phyloP scores from a whole-genome alignment of 116 monocot genomes.

The Cymodocea nodosa region DNA sequence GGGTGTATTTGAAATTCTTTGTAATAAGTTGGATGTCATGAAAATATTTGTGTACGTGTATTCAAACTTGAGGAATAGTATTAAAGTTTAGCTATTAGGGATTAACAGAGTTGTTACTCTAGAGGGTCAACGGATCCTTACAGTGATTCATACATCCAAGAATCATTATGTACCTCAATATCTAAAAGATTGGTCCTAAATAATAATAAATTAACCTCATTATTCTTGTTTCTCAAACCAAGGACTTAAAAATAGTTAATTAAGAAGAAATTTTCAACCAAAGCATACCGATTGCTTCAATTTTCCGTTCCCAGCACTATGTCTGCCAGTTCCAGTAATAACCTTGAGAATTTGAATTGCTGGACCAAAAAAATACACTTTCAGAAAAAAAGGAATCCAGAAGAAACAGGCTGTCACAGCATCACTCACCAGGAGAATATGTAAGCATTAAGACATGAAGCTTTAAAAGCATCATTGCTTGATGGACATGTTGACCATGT shows the following conservation, averaged over 20 bases:
- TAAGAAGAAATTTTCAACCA: neutral
- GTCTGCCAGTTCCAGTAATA: conserved; percentile 81
- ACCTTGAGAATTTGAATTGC: conserved; percentile 86
- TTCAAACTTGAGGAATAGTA: too few relatives aligned
- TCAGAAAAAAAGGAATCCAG: neutral
- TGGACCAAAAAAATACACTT: conserved; percentile 13
- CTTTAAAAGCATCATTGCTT: conserved; percentile 73
- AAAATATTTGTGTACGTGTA: too few relatives aligned
- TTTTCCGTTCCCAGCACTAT: conserved; percentile 60
- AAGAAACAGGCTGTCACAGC: neutral
- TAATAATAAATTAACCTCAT: neutral
- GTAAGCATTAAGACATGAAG: conserved; percentile 62
- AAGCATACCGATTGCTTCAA: conserved; percentile 56
- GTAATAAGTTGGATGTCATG: too few relatives aligned
- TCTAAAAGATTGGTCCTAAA: too few relatives aligned
- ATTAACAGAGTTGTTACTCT: too few relatives aligned
- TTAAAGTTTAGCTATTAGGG: too few relatives aligned
- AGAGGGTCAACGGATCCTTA: too few relatives aligned
- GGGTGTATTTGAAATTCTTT: too few relatives aligned
- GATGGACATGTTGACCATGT: conserved; percentile 91
- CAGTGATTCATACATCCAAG: too few relatives aligned
- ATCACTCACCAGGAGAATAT: conserved; percentile 72
- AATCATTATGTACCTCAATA: too few relatives aligned
- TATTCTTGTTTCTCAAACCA: neutral
- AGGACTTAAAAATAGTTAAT: neutral